Conservation (phyloP, 768 basidiomycete species). For the Mycena belliarum region DNA sequence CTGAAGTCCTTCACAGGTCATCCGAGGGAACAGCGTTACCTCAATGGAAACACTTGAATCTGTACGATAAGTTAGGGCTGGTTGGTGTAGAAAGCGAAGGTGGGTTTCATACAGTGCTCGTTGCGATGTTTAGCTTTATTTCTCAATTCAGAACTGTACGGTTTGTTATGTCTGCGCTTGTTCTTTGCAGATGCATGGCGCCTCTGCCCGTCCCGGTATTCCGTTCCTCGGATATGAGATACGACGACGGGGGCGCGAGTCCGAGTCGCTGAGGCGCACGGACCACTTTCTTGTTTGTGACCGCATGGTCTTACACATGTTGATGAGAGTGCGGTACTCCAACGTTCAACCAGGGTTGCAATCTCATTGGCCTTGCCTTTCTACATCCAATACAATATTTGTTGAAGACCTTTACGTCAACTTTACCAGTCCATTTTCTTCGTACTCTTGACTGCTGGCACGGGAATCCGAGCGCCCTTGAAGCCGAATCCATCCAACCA, state of each 20-base stretch:
- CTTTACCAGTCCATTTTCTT: constrained; percentile 76
- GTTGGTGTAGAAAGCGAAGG: constrained; percentile 6
- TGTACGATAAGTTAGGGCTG: constrained; percentile 16
- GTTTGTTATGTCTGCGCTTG: background rate
- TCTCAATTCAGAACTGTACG: constrained; percentile 14
- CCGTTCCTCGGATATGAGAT: background rate
- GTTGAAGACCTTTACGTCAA: background rate
- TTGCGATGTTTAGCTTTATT: constrained; percentile 2
- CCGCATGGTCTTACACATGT: too few species aligned
- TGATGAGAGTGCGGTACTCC: too few species aligned
- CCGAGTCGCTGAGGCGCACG: constrained; percentile 4
- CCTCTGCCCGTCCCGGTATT: background rate
- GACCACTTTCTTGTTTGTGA: constrained; percentile 11
- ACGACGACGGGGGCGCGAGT: too few species aligned
- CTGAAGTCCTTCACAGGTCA: constrained; percentile 7
- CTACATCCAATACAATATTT: constrained; percentile 3
- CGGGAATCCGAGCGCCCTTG: constrained; percentile 73
- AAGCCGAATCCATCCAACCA: constrained; percentile 98
- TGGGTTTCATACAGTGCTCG: constrained; percentile 12
- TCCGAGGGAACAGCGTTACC: constrained; percentile 23
- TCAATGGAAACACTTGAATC: constrained; percentile 24
- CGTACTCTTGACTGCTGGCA: constrained; percentile 37
- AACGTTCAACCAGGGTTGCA: too few species aligned
- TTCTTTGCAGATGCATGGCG: constrained; percentile 3
- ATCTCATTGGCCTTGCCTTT: background rate